Base-by-base conservation (phyloP, 139 green algal genomes). In the Trebouxia sp. region DNA sequence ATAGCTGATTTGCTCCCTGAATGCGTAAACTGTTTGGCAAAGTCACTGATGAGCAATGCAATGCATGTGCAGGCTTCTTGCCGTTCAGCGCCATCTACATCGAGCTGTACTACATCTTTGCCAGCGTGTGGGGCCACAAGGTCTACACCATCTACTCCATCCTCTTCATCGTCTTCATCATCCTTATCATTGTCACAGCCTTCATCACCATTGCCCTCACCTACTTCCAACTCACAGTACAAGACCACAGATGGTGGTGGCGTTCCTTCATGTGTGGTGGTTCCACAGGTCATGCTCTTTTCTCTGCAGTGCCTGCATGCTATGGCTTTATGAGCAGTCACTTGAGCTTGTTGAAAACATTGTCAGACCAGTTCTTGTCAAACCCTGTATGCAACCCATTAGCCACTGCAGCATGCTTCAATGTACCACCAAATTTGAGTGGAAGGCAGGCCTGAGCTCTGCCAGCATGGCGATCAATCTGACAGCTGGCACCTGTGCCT, bases 51-150 rank as follows among this genome's bases (percentile, higher is more conserved):
- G 3, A 28, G 22, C 50, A 17, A 17, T 58, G 50, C 48, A 56
- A 12, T 15, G 48, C 50, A 17, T 22, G 1, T 53, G 76, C 28
- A 75, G 94, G 94, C 76, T 97, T 97, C 89, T 87, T 98, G 84
- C 95, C 94, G 43, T 98, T 98, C 91, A 94, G 84, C n/a, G 95
- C 95, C 75, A 98, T 98, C 87, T 98, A 98, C 92, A 97, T 98
- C 51, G 95, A 98, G 93, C 92, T 98, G 22, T 97, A 98, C 89
- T 98, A 98, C 90, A 97, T 98, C 84, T 98, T 98, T 83, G 92
- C 91, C 50, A 93, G 77, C 84, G 91, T 99, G 74, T 99, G 96
- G 96, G 95, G 95, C 47, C 94, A 98, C 90, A 99, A 99, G 89
- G 85, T 97, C 37, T 98, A 98, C 92, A 96, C 92, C 75, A 96